A percentile compares a stretch with the other conserved stretches of the same genome.
Evolutionary conservation across 2,329 filamentous ascomycete genomes (phyloP).

Genomic region (Stachybotrys chlorohalonatus): DNA sequence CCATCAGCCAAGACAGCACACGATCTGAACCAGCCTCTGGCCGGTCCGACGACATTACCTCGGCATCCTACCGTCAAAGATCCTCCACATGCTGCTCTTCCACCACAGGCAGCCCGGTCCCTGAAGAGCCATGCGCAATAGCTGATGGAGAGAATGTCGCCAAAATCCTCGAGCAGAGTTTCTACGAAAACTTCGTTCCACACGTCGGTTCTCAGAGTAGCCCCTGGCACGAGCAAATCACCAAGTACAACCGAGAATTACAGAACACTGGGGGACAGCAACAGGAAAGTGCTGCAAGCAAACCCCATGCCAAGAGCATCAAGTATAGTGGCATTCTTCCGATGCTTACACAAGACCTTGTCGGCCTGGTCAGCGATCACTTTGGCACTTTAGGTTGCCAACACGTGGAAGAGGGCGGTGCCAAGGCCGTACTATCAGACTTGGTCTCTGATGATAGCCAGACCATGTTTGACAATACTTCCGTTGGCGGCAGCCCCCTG

Average conservation of each 20-base stretch:
- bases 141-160: constrained; percentile 17
- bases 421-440: constrained; percentile 16
- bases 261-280: constrained; percentile 5
- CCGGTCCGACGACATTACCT: constrained; percentile 5
- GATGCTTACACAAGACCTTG: constrained; percentile 19
- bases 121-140: constrained; percentile 9
- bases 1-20: constrained; percentile 15
- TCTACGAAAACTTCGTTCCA: constrained; percentile 17
- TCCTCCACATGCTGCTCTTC: constrained; percentile 16
- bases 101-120: constrained; percentile 11
- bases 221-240: constrained; percentile 12
- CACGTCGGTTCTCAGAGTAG: constrained; percentile 6
- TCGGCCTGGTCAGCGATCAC: constrained; percentile 17
- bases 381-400: constrained; percentile 20
- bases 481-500: constrained; percentile 14
- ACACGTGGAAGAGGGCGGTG: constrained; percentile 15
- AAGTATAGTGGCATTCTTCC: constrained; percentile 17
- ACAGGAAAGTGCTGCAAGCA: constrained; percentile 7
- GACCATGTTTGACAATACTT: constrained; percentile 20
- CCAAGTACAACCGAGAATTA: constrained; percentile 8
- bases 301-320: constrained; percentile 9
- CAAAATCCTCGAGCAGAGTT: constrained; percentile 17
- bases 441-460: constrained; percentile 16
- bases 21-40: constrained; percentile 6
- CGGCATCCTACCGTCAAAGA: constrained; percentile 12